Conservation (phyloP, 805 yeast genomes). For the Saccharomycopsis babjevae region DNA sequence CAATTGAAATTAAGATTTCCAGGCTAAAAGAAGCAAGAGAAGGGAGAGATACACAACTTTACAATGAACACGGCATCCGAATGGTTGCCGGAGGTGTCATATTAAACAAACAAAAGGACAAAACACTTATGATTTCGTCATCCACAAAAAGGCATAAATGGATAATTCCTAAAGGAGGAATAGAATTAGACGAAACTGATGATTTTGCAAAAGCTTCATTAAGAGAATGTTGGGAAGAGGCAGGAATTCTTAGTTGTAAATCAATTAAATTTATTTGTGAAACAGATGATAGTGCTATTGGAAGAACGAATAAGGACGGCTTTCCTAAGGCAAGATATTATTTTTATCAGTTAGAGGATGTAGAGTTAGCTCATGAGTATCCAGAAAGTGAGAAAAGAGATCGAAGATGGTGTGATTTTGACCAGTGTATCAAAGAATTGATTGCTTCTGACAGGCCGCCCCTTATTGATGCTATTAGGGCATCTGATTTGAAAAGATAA, state of each 20-base stretch:
- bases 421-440: slow-evolving; percentile 57
- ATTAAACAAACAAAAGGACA: slow-evolving; percentile 41
- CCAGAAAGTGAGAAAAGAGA: slow-evolving; percentile 62
- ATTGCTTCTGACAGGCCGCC: slow-evolving; percentile 9
- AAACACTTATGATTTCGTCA: slow-evolving; percentile 74
- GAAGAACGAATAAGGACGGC: slow-evolving; percentile 2
- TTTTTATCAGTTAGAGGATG: slow-evolving; percentile 67
- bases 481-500: not conserved
- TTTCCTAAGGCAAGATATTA: slow-evolving; percentile 77
- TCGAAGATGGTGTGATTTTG: slow-evolving; percentile 66
- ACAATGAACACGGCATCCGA: slow-evolving; percentile 47
- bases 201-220: slow-evolving; percentile 43
- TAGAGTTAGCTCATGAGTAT: slow-evolving; percentile 48
- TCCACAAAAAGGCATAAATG: slow-evolving; percentile 58
- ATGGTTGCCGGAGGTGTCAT: slow-evolving; percentile 91
- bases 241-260: slow-evolving; percentile 65
- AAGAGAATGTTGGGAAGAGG: slow-evolving; percentile 97
- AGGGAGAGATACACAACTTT: not conserved
- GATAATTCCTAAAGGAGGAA: slow-evolving; percentile 95
- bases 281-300: slow-evolving; percentile 40
- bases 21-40: not conserved
- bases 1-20: not conserved
- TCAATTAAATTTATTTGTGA: slow-evolving; percentile 48
- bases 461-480: not conserved
- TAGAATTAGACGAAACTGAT: slow-evolving; percentile 68